Base-by-base conservation (phyloP, 2,329 filamentous ascomycete species). In the Fonsecaea pedrosoi region DNA sequence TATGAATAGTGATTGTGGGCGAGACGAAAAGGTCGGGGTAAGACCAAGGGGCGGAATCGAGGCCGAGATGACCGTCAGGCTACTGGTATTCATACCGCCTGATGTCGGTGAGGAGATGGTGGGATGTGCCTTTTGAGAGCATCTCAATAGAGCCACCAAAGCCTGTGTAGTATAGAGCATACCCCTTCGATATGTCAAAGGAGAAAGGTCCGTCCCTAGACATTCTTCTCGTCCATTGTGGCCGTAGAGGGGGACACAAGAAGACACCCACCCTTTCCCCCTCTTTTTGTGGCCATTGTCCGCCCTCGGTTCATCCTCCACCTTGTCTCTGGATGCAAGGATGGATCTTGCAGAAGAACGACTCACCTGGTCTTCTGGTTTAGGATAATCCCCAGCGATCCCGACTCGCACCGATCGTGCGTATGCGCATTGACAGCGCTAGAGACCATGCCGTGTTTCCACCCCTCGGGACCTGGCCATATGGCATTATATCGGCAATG, bases 1-100 rank as follows among this genome's bases (percentile, higher is more conserved):
- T 62, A 54, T 60, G 62, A 64, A 68, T 54, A 64, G 65, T 54
- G 64, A 56, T 38, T 34, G 60, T 35, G 37, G 64, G 45, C 13
- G 42, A 66, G 21, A 53, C 34, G 59, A 25, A 25, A 50, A 60
- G 13, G 60, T 66, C 62, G 60, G 64, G 64, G 64, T 62, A 60
- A 35, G 38, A 15, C n/a, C 4, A 25, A 35, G 45, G 18, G 3
- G 32, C 21, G 13, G 30, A 10, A 42, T 55, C 21, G 50, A 62
- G 10, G 7, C 53, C 53, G 53, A 55, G 30, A 25, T 10, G 9
- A 25, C 45, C 45, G 4, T 50, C 21, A 50, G 45, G 18, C 45
- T 50, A 50, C 18, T 50, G 45, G 25, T 50, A 25, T 25, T 50
- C 45, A 10, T 50, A 6, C 8, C 21, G 4, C 18, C 15, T 5